Percentiles rank a stretch among this genome's conserved stretches.
These are phyloP conservation scores for Rosa multiflora DNA, from an alignment of 306 rosid genomes.

Conservation along the genomic window DNA sequence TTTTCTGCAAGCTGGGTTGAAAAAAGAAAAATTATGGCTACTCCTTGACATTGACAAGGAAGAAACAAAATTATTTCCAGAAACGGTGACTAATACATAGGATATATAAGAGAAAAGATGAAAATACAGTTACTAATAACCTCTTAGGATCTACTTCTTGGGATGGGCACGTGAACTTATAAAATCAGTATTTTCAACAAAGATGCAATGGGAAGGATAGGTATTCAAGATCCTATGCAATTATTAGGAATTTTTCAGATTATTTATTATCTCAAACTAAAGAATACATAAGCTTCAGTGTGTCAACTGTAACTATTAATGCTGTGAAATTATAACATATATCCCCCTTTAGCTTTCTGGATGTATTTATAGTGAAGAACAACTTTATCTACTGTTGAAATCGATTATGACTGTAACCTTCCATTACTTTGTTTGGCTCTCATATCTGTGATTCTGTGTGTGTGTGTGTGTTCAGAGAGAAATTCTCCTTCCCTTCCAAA, in stretches of 20 bases:
- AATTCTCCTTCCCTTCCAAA: background rate
- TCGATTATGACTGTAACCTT: background rate
- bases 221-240: background rate
- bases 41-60: background rate
- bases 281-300: background rate
- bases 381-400: background rate
- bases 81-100: background rate
- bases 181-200: background rate
- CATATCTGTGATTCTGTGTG: background rate
- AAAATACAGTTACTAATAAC: background rate
- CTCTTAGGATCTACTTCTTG: background rate
- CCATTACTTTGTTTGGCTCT: background rate
- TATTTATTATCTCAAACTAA: slow-evolving; percentile 8
- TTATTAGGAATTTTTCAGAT: background rate
- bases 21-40: slow-evolving; percentile 8
- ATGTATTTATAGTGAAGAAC: background rate
- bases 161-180: background rate
- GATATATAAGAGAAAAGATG: background rate
- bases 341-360: background rate
- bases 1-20: slow-evolving; percentile 62
- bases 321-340: background rate
- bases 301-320: background rate
- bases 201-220: background rate
- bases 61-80: background rate
- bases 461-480: background rate